Percentiles rank a stretch among this genome's conserved stretches.
Evolutionary conservation across 352 stramenopile species (phyloP).

Genomic region (Phytophthora colocasiae): DNA sequence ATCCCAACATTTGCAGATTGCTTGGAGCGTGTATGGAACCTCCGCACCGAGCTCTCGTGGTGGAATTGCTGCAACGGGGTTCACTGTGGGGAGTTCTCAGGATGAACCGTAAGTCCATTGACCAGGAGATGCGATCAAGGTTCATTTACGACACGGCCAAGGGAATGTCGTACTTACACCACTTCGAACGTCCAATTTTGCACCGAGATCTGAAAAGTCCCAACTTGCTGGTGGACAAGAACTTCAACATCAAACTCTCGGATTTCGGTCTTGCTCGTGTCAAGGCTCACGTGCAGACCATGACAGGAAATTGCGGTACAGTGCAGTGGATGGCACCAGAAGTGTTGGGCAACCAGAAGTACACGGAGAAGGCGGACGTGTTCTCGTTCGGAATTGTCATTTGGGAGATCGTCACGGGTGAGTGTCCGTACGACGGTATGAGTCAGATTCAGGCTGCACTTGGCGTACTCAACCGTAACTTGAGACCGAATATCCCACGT

Average conservation of each 20-base stretch:
- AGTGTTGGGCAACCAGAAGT: slow-evolving; percentile 87
- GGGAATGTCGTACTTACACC: slow-evolving; percentile 88
- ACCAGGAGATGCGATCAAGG: slow-evolving; percentile 58
- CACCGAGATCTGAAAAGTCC: slow-evolving; percentile 88
- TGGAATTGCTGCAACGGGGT: slow-evolving; percentile 91
- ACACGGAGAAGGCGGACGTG: slow-evolving; percentile 92
- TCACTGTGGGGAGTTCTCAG: slow-evolving; percentile 93
- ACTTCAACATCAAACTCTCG: slow-evolving; percentile 87
- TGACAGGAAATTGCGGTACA: slow-evolving; percentile 87
- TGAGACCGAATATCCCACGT: slow-evolving; percentile 67
- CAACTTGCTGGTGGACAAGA: slow-evolving; percentile 85
- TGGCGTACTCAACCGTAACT: slow-evolving; percentile 73
- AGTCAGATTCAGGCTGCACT: slow-evolving; percentile 81
- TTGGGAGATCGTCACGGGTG: slow-evolving; percentile 90
- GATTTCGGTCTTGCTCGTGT: slow-evolving; percentile 87
- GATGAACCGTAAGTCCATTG: slow-evolving; percentile 63
- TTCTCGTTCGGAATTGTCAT: slow-evolving; percentile 93
- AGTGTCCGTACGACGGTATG: slow-evolving; percentile 91
- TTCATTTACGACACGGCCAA: slow-evolving; percentile 83
- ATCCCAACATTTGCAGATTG: slow-evolving; percentile 97
- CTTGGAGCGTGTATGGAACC: slow-evolving; percentile 95
- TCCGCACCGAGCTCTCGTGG: slow-evolving; percentile 94
- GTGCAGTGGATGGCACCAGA: slow-evolving; percentile 78
- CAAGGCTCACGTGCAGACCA: slow-evolving; percentile 85
- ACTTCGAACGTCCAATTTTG: slow-evolving; percentile 84